Conservation (phyloP, 768 basidiomycete species). For the Roridomyces roridus region DNA sequence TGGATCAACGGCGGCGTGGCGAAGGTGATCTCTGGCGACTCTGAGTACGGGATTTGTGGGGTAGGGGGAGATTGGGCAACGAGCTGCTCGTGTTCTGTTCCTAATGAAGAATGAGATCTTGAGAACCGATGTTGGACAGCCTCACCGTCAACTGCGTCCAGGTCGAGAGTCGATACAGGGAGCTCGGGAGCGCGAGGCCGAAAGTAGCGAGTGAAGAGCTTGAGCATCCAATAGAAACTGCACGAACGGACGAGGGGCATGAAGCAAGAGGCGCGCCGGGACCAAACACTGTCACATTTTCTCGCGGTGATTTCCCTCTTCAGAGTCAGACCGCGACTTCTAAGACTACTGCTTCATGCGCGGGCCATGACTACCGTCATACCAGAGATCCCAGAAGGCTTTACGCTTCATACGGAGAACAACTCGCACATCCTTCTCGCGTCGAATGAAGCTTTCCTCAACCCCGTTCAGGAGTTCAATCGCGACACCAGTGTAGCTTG, state of each 20-base stretch:
- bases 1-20: constrained; percentile 15
- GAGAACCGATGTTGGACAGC: not conserved
- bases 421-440: constrained; percentile 81
- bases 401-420: constrained; percentile 82
- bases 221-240: not conserved
- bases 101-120: constrained; percentile 2
- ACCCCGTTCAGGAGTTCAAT: constrained; percentile 99
- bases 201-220: constrained; percentile 2
- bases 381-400: constrained; percentile 70
- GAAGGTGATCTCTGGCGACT: not conserved
- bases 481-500: constrained; percentile 91
- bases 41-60: not conserved
- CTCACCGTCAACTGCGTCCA: constrained; percentile 7
- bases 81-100: constrained; percentile 7
- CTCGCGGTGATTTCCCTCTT: too few relatives aligned
- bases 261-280: too few relatives aligned
- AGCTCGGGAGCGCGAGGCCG: constrained; percentile 9
- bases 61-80: not conserved
- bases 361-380: constrained; percentile 14
- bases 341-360: not conserved
- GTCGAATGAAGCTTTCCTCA: constrained; percentile 88
- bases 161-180: constrained; percentile 18
- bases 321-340: not conserved
- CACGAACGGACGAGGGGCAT: constrained; percentile 19
- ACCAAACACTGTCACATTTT: not conserved